Evolutionary conservation across 495 filamentous ascomycete species (phyloP), one percentile per base, ranked within the genome.

Genomic region (Thermothielavioides terrestris): DNA sequence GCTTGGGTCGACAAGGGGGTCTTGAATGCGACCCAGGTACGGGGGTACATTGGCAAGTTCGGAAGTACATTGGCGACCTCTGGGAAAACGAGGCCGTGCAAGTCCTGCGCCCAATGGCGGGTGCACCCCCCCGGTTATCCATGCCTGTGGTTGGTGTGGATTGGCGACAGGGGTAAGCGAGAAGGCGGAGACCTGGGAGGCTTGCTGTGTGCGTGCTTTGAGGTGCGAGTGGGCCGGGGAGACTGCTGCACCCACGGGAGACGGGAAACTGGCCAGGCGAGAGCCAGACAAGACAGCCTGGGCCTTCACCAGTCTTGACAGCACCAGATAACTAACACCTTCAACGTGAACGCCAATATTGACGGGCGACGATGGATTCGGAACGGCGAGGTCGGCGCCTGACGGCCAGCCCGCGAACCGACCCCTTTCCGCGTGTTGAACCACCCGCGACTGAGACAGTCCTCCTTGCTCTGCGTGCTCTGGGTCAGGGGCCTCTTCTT

Each of bases 51-150:
- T 14, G 52, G 52, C n/a, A n/a, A n/a, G n/a, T n/a, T n/a, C n/a
- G n/a, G n/a, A n/a, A n/a, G n/a, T 54, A 53, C 50, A 45, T 62
- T 51, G 61, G 61, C 52, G 56, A 32, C 61, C 61, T 61, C 61
- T 42, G 10, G 28, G 43, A 52, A 52, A 57, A 52, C 37, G 53
- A 54, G 55, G 54, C 49, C 60, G 45, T 34, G 56, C 55, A 46
- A 43, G 39, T 30, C 42, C 23, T 46, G 46, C 32, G 23, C 49
- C 42, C 43, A 43, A 25, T 30, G 26, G 26, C 41, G 26, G 21
- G 41, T 43, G 17, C 41, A 42, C 38, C 45, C 35, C 44, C 40
- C 45, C n/a, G n/a, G 12, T 23, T 17, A 26, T 49, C 26, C 40
- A 39, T n/a, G 14, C 37, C 53, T 47, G 27, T 60, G 55, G 52